Conservation (phyloP, 2,329 filamentous ascomycete genomes). For the Tolypocladium tropicale region DNA sequence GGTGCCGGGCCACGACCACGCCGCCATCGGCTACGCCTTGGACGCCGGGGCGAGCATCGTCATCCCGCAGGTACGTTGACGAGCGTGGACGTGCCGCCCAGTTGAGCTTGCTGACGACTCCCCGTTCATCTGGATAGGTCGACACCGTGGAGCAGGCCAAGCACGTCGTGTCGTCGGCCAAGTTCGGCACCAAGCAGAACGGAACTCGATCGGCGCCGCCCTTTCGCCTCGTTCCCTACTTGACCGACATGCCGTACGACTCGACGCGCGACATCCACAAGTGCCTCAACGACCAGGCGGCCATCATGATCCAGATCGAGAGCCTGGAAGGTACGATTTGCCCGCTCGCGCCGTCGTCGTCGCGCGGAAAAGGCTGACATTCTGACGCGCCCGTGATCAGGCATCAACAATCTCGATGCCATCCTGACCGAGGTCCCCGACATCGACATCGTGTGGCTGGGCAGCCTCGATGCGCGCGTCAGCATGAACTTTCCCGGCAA, state of each 20-base stretch:
- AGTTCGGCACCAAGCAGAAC: conserved; percentile 28
- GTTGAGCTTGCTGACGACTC: neutral
- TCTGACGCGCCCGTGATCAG: too few relatives aligned
- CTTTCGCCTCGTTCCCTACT: conserved; percentile 26
- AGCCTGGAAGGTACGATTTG: conserved; percentile 15
- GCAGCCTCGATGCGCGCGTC: conserved; percentile 30
- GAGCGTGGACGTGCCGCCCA: neutral
- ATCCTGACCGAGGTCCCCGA: conserved; percentile 35
- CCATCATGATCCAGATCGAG: conserved; percentile 39
- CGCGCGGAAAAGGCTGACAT: neutral
- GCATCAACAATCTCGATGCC: conserved; percentile 35
- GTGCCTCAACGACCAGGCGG: conserved; percentile 34
- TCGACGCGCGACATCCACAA: conserved; percentile 21
- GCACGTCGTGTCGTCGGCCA: conserved; percentile 30
- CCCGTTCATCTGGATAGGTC: conserved; percentile 12
- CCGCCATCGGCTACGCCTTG: conserved; percentile 33
- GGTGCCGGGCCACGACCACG: conserved; percentile 35
- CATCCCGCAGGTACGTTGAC: conserved; percentile 23
- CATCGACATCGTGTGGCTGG: conserved; percentile 37
- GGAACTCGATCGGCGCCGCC: conserved; percentile 36
- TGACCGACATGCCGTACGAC: conserved; percentile 26
- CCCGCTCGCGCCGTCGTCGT: neutral
- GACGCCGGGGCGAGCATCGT: conserved; percentile 38
- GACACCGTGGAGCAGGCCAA: conserved; percentile 35
- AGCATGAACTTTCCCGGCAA: conserved; percentile 30